phyloP scores from a whole-genome alignment of 2,329 filamentous ascomycete species.

The Hypoxylon sp. region DNA sequence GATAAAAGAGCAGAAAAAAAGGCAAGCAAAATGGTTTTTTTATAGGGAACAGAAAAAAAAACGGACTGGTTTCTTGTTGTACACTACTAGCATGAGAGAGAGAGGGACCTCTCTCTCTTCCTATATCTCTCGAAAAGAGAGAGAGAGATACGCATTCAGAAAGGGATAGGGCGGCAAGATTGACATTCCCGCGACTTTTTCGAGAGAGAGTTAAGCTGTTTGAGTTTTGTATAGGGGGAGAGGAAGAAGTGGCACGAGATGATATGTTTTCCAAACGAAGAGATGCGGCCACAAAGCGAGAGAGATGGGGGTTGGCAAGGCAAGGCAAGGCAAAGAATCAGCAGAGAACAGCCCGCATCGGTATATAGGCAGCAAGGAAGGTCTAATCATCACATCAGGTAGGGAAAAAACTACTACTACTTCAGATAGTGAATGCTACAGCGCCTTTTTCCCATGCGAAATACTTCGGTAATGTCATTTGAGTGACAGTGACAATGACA shows the following conservation, averaged over 20 bases:
- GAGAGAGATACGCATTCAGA: conserved; percentile 9
- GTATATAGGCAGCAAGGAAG: background rate
- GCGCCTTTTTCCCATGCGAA: background rate
- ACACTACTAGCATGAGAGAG: conserved; percentile 26
- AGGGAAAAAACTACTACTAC: background rate
- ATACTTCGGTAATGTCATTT: background rate
- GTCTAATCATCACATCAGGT: background rate
- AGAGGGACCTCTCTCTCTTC: background rate
- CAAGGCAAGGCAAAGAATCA: too few species aligned
- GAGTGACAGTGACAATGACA: too few species aligned
- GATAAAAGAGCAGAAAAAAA: conserved; percentile 18
- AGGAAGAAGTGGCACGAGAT: background rate
- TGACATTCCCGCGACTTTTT: background rate
- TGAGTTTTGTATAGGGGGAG: background rate
- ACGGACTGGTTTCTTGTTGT: conserved; percentile 21
- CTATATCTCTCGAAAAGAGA: too few species aligned
- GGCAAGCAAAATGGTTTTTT: background rate
- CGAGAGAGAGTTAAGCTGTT: background rate
- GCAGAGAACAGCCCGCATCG: background rate
- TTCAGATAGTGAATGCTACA: background rate
- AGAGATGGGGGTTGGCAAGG: too few species aligned
- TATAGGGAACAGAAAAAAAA: conserved; percentile 8
- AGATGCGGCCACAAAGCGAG: background rate
- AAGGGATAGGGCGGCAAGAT: conserved; percentile 5
- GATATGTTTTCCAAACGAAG: background rate